Evolutionary conservation across 345 rosid genomes (phyloP), one percentile per base, ranked within the genome.

Genomic region (Dovyalis caffra): DNA sequence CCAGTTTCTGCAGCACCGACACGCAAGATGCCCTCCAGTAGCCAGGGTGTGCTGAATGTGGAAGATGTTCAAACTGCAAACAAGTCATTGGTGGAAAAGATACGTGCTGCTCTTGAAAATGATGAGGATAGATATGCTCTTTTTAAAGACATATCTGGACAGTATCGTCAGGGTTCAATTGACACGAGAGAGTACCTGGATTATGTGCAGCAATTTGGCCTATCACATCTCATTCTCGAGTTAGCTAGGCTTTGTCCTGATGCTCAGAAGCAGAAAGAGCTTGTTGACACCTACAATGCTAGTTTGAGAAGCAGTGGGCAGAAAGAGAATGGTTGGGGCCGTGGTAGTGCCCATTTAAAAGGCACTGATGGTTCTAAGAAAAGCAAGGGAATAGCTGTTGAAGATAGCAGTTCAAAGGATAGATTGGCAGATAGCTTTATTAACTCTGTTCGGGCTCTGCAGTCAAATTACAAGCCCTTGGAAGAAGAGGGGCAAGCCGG

Each of bases 181-280:
- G 88, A 85, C 75, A 80, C 95, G 8, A 79, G 18, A 66, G 84
- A 58, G 31, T 96, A 96, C 81, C 87, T 96, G 53, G 87, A 88
- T 77, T 85, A 79, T 74, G 98, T 88, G 66, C 70, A 72, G 77
- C 89, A 87, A 45, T 93, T 83, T 76, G 93, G 92, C 15, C 77
- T 92, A 82, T 85, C 94, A 10, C 95, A 90, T 87, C 87, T 93
- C 68, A 85, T 90, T 77, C 77, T 83, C 64, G 98, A 93, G 72
- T 82, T 96, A 83, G 99, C 98, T 78, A 87, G 89, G 72, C 90
- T 93, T 34, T 89, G 88, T 29, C 99, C 98, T 75, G 97, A 96
- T 78, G 70, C 86, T 31, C 88, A 72, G 75, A 96, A 91, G 83
- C 97, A 93, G 85, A 87, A 88, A 84, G 97, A 93, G 77, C 90